Conservation (phyloP, 129 eudicot genomes). For the Deinandra increscens region DNA sequence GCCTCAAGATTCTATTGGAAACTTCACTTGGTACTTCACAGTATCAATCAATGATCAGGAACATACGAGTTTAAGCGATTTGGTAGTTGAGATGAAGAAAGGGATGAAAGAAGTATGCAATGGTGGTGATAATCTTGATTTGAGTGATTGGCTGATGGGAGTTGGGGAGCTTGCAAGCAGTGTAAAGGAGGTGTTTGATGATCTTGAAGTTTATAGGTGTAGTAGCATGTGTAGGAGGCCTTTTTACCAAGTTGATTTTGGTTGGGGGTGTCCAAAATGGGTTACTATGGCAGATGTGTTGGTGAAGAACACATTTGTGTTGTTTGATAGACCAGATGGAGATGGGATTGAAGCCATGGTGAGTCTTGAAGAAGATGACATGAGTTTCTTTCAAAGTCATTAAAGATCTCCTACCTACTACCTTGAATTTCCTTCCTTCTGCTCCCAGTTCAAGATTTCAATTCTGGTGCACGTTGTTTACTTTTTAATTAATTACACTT, state of each 20-base stretch:
- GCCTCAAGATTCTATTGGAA: constrained; percentile 16
- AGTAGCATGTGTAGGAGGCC: constrained; percentile 9
- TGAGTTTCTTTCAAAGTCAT: constrained; percentile 17
- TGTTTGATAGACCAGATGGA: constrained; percentile 23
- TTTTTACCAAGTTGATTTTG: constrained; percentile 16
- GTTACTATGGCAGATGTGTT: constrained; percentile 17
- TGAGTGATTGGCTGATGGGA: constrained; percentile 7
- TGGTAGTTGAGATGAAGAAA: constrained; percentile 12
- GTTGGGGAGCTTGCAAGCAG: constrained; percentile 14
- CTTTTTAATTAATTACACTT: too few species aligned
- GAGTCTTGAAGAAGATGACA: constrained; percentile 25
- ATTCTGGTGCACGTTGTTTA: too few species aligned
- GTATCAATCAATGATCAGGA: constrained; percentile 2
- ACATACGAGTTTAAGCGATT: background rate
- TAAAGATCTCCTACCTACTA: too few species aligned
- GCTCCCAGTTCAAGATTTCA: too few species aligned
- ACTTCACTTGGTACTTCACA: constrained; percentile 28
- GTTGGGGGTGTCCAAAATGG: constrained; percentile 17
- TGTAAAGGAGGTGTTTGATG: constrained; percentile 25
- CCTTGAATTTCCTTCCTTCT: too few species aligned
- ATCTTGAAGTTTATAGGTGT: constrained; percentile 21
- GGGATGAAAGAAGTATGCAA: constrained; percentile 15
- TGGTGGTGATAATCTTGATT: background rate
- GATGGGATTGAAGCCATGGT: constrained; percentile 22
- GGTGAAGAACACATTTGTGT: constrained; percentile 14